A percentile compares a stretch with the other conserved stretches of the same genome.
phyloP scores from a whole-genome alignment of 2,329 filamentous ascomycete genomes.

The Scedosporium dehoogii region DNA sequence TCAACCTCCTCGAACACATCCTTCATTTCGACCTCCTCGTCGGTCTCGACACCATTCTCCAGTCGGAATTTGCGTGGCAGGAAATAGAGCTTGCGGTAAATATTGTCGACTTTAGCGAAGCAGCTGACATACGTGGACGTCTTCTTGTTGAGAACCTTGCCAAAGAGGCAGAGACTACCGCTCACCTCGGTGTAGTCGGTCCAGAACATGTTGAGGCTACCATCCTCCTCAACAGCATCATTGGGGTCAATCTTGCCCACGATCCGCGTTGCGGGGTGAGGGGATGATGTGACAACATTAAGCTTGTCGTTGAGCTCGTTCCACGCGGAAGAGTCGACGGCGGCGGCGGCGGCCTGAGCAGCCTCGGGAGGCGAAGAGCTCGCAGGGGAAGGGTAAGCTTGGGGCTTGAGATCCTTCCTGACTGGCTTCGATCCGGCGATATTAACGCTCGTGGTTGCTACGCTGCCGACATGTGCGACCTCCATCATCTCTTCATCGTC shows the following conservation, averaged over 20 bases:
- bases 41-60: conserved; percentile 54
- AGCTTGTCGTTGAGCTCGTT: conserved; percentile 77
- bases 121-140: conserved; percentile 74
- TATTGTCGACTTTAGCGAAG: conserved; percentile 93
- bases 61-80: conserved; percentile 61
- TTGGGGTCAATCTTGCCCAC: conserved; percentile 75
- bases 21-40: conserved; percentile 73
- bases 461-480: conserved; percentile 64
- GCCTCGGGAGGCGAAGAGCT: conserved; percentile 67
- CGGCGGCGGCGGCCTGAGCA: conserved; percentile 31
- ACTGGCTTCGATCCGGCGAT: conserved; percentile 64
- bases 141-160: conserved; percentile 87
- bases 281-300: conserved; percentile 71
- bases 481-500: conserved; percentile 82
- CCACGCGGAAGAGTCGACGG: conserved; percentile 75
- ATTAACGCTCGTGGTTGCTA: conserved; percentile 66
- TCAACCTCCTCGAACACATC: conserved; percentile 89
- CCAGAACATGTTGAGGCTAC: conserved; percentile 92
- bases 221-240: conserved; percentile 88
- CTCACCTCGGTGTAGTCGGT: conserved; percentile 90
- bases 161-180: conserved; percentile 85
- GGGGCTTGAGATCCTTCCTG: conserved; percentile 62
- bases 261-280: conserved; percentile 44
- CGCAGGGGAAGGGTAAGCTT: conserved; percentile 57
- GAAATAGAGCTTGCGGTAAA: conserved; percentile 86